Conservation (phyloP, 495 filamentous ascomycete species). For the Penicillium ochrochloron region DNA sequence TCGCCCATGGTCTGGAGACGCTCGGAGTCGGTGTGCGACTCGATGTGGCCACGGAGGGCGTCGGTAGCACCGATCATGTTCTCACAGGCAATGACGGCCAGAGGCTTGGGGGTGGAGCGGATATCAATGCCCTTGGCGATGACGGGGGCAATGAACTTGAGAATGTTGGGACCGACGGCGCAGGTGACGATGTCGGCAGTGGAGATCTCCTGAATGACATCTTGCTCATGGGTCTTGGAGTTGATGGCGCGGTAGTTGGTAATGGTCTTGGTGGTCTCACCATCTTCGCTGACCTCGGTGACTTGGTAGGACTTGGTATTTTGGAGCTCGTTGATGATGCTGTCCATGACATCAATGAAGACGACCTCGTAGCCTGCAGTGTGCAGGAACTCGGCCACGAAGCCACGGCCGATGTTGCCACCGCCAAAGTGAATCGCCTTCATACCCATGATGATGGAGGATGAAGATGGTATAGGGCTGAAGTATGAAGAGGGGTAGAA, state of each 20-base stretch:
- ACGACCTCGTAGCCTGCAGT: slow-evolving; percentile 80
- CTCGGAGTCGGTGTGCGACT: slow-evolving; percentile 66
- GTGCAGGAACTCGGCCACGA: slow-evolving; percentile 78
- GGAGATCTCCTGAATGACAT: slow-evolving; percentile 82
- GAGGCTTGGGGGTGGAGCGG: slow-evolving; percentile 69
- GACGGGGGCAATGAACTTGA: slow-evolving; percentile 92
- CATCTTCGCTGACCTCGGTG: slow-evolving; percentile 87
- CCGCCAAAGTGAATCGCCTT: slow-evolving; percentile 94
- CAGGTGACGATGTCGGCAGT: slow-evolving; percentile 91
- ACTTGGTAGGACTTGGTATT: slow-evolving; percentile 78
- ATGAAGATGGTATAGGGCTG: slow-evolving; percentile 26
- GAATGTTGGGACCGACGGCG: slow-evolving; percentile 92
- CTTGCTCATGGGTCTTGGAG: slow-evolving; percentile 78
- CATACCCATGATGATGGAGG: slow-evolving; percentile 58
- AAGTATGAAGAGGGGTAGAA: neutral
- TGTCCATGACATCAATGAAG: slow-evolving; percentile 91
- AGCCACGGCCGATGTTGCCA: slow-evolving; percentile 83
- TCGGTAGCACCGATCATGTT: slow-evolving; percentile 94
- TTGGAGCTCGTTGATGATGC: slow-evolving; percentile 76
- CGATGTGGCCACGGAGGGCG: slow-evolving; percentile 78
- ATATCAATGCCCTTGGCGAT: slow-evolving; percentile 89
- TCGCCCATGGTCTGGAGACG: slow-evolving; percentile 63
- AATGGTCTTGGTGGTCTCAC: slow-evolving; percentile 79
- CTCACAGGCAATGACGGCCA: slow-evolving; percentile 96
- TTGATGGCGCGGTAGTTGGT: slow-evolving; percentile 96